Percentiles rank a stretch among this genome's conserved stretches.
Conservation (phyloP, 768 basidiomycete species). For the Terana coerulea region DNA sequence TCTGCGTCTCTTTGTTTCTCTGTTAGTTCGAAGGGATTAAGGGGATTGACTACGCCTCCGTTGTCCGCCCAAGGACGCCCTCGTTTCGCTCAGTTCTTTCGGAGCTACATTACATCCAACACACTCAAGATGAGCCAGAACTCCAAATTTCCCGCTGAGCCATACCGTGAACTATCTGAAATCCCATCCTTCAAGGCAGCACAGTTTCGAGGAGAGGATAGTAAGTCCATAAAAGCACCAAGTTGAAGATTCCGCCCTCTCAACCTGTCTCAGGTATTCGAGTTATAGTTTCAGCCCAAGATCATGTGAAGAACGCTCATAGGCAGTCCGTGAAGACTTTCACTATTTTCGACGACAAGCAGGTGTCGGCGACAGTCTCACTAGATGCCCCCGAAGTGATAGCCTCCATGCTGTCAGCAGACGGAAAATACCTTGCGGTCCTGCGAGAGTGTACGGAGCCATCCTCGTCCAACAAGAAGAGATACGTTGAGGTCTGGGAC, state of each 20-base stretch:
- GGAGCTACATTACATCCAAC: too few species aligned
- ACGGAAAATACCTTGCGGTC: slow-evolving; percentile 38
- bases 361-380: slow-evolving; percentile 22
- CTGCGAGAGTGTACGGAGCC: slow-evolving; percentile 36
- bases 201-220: slow-evolving; percentile 10
- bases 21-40: too few species aligned
- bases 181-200: slow-evolving; percentile 12
- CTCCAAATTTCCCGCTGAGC: background rate
- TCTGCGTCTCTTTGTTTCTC: too few species aligned
- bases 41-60: too few species aligned
- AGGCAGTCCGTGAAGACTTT: slow-evolving; percentile 40
- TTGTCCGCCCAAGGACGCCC: too few species aligned
- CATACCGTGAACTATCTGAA: slow-evolving; percentile 8
- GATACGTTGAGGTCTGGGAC: slow-evolving; percentile 60
- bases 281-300: slow-evolving; percentile 42
- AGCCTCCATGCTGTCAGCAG: slow-evolving; percentile 40
- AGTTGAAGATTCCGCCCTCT: background rate
- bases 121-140: background rate
- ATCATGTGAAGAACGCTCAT: slow-evolving; percentile 49
- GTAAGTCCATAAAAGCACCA: background rate
- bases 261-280: slow-evolving; percentile 37
- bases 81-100: too few species aligned
- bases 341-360: slow-evolving; percentile 23
- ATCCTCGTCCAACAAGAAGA: slow-evolving; percentile 30
- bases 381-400: slow-evolving; percentile 39